Evolutionary conservation across 164 flowering plant species (phyloP), one percentile per base, ranked within the genome.

Genomic region (Brasenia schreberi): DNA sequence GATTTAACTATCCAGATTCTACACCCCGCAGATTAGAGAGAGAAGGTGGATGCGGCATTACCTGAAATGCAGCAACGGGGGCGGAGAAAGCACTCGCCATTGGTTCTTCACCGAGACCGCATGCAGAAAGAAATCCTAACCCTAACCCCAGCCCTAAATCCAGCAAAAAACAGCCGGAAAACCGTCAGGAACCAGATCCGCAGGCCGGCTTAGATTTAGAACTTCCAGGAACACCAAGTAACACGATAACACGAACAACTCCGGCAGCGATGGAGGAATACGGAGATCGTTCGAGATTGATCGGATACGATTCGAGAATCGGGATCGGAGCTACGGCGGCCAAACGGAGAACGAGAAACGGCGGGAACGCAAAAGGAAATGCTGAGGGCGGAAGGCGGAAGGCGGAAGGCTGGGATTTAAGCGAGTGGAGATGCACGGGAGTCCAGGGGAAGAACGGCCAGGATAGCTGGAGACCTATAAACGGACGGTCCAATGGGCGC

Each of bases 101-200:
- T 18, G 19, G 39, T 33, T 33, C 18, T 18, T 61, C 23, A 18
- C 63, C 10, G 63, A 61, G 18, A 61, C 12, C 19, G 9, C 23
- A 18, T 18, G 63, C 63, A 61, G 63, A 7, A 18, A 12, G n/a
- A 23, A 61, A 18, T 11, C 63, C 63, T 9, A 60, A 60, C 19
- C 63, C 63, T 61, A 61, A 61, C 63, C 63, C 63, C 18, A 12
- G 18, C 33, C 63, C 63, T n/a, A 61, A 18, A 61, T 23, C 63
- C 56, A 5, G 56, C 56, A 49, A 9, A 9, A 49, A 14, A 2
- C 16, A 9, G 56, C 56, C 56, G 14, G 56, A 33, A 49, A 33
- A 33, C 4, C 4, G 39, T 33, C 39, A 33, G 39, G 39, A 49
- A 49, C 56, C 2, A 6, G 56, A 49, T 49, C 56, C 12, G 56